Evolutionary conservation across 768 basidiomycete species (phyloP), one percentile per base, ranked within the genome.

Genomic region (Gloeophyllum trabeum): DNA sequence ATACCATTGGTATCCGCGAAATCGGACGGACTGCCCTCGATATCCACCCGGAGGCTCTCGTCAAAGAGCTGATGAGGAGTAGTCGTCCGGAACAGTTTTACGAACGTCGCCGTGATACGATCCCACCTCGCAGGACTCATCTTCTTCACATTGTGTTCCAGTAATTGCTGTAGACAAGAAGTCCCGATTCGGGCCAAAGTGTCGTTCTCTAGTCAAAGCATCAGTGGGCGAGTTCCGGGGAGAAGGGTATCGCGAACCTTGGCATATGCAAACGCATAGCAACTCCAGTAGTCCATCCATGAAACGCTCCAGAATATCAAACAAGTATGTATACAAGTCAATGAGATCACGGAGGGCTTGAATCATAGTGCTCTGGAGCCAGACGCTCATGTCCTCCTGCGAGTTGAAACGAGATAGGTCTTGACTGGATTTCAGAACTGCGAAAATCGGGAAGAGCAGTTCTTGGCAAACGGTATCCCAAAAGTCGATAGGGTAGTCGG

Each of bases 371-470:
- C 96, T 96, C 20, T 92, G 97, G 36, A 99, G 62, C 96, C 96
- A 99, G 21, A 99, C 92, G 52, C 91, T 96, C 91, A 98, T 94
- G 51, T 98, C 96, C 55, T 98, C 96, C 54, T 96, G 91, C 4
- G 91, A 93, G 58, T 73, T 86, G 66, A 97, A 98, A 16, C 94
- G 75, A 10, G 90, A 85, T 26, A 94, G 59, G 57, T 96, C 94
- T 62, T 91, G 85, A 51, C 80, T 87, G 13, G 90, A 93, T 53
- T 89, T 90, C 30, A 99, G 70, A 37, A 98, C 89, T 0, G 92
- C 87, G 57, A 99, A 99, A 49, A 99, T 98, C 0, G 96, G 96
- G 75, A 99, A 98, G 35, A 99, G 73, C 30, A 98, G 75, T 57
- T 98, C 88, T 59, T 88, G 83, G 67, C 88, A 94, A 48, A 98